Base-by-base conservation (phyloP, 768 basidiomycete species). In the Collybia mongolica region DNA sequence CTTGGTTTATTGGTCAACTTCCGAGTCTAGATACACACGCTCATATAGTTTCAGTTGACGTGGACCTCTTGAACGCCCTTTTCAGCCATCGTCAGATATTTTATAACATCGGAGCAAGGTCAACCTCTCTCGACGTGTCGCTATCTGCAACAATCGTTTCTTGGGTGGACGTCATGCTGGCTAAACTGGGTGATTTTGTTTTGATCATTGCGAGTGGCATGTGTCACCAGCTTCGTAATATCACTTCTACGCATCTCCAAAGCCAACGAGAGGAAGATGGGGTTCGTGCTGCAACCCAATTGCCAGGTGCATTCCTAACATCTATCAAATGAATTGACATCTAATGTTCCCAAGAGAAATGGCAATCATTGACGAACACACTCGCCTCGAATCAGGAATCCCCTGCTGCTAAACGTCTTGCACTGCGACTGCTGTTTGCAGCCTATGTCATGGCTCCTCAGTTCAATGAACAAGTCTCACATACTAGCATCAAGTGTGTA, bases 131-230 rank as follows among this genome's bases (percentile, higher is more conserved):
- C 11, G 54, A 49, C n/a, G 41, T 32, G 14, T 3, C 64, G 28
- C 43, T 60, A 28, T 38, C 65, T 15, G 58, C 62, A 8, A 61
- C 72, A 11, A 52, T 77, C n/a, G 66, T 83, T 45, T 88, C 81
- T 57, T 89, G 84, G 83, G 80, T 81, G 8, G 87, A 90, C 50
- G 67, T 76, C 42, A 48, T 88, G 6, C 60, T 90, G 19, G 76
- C 76, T 8, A 80, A 73, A 55, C 59, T 90, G 5, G 73, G 77
- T 26, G 69, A 75, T n/a, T 58, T 65, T 12, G 54, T 61, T 23
- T 36, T 59, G 12, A 29, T 44, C 43, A 63, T 61, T 46, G 43
- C 62, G 37, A 36, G 39, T 24, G 60, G 56, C 3, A 45, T 60
- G 65, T 11, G 54, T 59, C 18, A 26, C 45, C 55, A n/a, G 40